Evolutionary conservation across 2,329 filamentous ascomycete genomes (phyloP).

Genomic region (Hymenoscyphus scutula): DNA sequence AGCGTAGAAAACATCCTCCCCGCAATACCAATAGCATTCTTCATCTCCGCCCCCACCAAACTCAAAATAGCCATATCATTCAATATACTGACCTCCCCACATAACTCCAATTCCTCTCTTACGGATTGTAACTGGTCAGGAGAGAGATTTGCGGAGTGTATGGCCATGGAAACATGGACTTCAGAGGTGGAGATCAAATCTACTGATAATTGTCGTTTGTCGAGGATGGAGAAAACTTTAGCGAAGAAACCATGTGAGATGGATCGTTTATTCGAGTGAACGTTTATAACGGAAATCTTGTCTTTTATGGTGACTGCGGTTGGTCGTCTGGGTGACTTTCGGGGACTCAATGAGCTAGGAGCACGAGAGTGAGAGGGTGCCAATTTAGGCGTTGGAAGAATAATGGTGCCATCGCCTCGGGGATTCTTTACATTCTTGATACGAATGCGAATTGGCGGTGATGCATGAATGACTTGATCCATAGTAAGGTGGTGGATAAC

Average conservation of each 20-base stretch:
- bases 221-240: slow-evolving; percentile 86
- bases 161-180: slow-evolving; percentile 95
- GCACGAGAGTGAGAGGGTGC: slow-evolving; percentile 44
- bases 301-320: slow-evolving; percentile 97
- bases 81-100: slow-evolving; percentile 87
- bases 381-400: slow-evolving; percentile 69
- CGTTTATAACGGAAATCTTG: slow-evolving; percentile 94
- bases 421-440: slow-evolving; percentile 94
- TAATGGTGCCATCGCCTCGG: slow-evolving; percentile 72
- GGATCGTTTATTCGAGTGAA: slow-evolving; percentile 95
- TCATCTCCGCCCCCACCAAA: slow-evolving; percentile 92
- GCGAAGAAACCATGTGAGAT: slow-evolving; percentile 96
- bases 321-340: slow-evolving; percentile 67
- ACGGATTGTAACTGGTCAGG: slow-evolving; percentile 64
- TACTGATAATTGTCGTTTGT: slow-evolving; percentile 82
- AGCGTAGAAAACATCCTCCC: slow-evolving; percentile 94
- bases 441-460: slow-evolving; percentile 74
- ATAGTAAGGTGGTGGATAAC: slow-evolving; percentile 99
- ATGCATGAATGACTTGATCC: slow-evolving; percentile 89
- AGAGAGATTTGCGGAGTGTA: slow-evolving; percentile 73
- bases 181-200: slow-evolving; percentile 96
- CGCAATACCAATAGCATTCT: slow-evolving; percentile 93
- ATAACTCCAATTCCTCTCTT: slow-evolving; percentile 70
- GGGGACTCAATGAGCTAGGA: slow-evolving; percentile 43
- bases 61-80: slow-evolving; percentile 94